Conservation (phyloP, 371 early-diverging fungal genomes). For the Sporodiniella umbellata region DNA sequence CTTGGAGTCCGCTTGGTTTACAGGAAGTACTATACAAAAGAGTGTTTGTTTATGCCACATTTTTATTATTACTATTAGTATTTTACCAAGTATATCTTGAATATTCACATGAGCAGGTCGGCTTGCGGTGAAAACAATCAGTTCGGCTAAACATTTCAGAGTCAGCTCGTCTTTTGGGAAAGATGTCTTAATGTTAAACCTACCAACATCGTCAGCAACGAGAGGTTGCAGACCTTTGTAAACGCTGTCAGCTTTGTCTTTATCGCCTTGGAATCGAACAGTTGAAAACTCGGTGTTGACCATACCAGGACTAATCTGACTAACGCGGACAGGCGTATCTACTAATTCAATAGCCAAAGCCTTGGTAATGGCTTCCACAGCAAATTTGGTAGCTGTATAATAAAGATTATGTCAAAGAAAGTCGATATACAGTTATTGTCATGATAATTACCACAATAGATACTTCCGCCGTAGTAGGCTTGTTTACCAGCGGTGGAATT, state of each 20-base stretch:
- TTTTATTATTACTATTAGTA: neutral
- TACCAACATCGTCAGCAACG: constrained; percentile 66
- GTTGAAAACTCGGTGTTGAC: constrained; percentile 93
- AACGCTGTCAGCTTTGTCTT: constrained; percentile 74
- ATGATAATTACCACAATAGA: constrained; percentile 67
- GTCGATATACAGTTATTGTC: neutral
- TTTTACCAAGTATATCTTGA: constrained; percentile 61
- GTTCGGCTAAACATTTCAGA: constrained; percentile 72
- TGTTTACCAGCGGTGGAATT: constrained; percentile 80
- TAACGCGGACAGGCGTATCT: constrained; percentile 72
- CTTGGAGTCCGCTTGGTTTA: constrained; percentile 70
- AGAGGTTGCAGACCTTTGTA: constrained; percentile 77
- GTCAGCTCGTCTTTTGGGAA: no score
- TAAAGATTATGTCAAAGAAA: no score
- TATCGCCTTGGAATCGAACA: constrained; percentile 81
- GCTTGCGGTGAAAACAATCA: constrained; percentile 80
- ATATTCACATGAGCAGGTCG: constrained; percentile 83
- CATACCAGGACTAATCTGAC: constrained; percentile 74
- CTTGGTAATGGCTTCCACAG: constrained; percentile 79
- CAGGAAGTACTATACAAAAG: constrained; percentile 56
- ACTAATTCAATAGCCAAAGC: constrained; percentile 79
- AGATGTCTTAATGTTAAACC: neutral
- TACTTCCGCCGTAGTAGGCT: constrained; percentile 73
- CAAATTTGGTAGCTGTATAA: constrained; percentile 78
- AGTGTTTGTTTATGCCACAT: neutral